Conservation (phyloP, 2,329 filamentous ascomycete genomes). For the Phyllosticta citribraziliensis region DNA sequence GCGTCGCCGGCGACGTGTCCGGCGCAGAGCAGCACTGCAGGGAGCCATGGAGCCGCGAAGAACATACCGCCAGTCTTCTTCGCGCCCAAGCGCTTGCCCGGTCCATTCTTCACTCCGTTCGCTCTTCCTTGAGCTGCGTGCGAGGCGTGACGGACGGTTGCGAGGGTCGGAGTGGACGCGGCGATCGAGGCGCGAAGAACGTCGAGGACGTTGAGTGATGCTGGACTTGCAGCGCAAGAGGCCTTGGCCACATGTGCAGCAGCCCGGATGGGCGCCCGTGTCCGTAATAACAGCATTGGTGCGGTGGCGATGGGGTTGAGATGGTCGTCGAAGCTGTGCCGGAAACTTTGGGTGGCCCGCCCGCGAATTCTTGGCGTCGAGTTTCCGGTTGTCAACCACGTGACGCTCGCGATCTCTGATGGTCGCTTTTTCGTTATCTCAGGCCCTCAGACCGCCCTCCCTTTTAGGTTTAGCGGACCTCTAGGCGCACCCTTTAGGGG, state of each 20-base stretch:
- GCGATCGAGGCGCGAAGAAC: conserved; percentile 12
- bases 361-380: background rate
- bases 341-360: conserved; percentile 3
- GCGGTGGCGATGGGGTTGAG: background rate
- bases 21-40: background rate
- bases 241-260: conserved; percentile 14
- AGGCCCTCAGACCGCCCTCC: no score
- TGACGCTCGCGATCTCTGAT: background rate
- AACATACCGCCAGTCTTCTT: conserved; percentile 77
- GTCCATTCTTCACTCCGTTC: conserved; percentile 60
- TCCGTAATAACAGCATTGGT: conserved; percentile 29
- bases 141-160: conserved; percentile 49
- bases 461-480: no score
- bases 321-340: background rate
- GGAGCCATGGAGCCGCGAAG: background rate
- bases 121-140: conserved; percentile 57
- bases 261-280: conserved; percentile 28
- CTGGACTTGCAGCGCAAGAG: conserved; percentile 22
- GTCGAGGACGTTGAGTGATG: conserved; percentile 21
- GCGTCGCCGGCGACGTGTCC: background rate
- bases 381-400: background rate
- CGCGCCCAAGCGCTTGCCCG: conserved; percentile 82
- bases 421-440: background rate
- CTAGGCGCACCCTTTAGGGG: no score
- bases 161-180: conserved; percentile 26